Conservation (phyloP, 257 asterid species). For the Cynanchum wilfordii region DNA sequence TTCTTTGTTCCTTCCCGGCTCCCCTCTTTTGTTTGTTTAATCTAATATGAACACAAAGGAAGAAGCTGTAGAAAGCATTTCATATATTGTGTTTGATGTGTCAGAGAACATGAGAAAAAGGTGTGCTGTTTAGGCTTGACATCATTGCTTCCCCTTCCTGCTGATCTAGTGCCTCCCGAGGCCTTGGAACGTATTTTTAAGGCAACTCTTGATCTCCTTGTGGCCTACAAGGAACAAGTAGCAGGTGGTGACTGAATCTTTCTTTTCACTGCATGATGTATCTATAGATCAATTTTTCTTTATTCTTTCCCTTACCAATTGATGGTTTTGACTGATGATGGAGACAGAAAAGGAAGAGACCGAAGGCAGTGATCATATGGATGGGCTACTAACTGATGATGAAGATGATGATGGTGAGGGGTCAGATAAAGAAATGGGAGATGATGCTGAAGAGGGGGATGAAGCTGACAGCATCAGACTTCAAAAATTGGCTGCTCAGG, state of each 20-base stretch:
- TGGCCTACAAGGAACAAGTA: constrained; percentile 91
- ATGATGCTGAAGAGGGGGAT: constrained; percentile 82
- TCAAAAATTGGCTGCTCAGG: constrained; percentile 92
- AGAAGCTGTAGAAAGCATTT: neutral
- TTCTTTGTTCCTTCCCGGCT: constrained; percentile 2
- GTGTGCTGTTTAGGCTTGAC: constrained; percentile 97
- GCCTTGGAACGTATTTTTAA: constrained; percentile 91
- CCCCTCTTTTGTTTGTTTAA: neutral
- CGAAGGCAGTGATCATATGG: constrained; percentile 75
- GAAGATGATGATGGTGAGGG: constrained; percentile 68
- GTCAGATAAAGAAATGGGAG: constrained; percentile 94
- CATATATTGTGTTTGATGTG: constrained; percentile 15
- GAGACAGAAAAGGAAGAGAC: constrained; percentile 79
- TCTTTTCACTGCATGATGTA: neutral
- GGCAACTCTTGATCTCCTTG: constrained; percentile 84
- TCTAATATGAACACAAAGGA: neutral
- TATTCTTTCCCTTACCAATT: neutral
- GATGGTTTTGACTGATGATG: constrained; percentile 21
- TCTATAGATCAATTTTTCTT: neutral
- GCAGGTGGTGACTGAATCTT: constrained; percentile 53
- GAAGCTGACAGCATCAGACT: constrained; percentile 71
- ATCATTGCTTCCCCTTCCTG: constrained; percentile 86
- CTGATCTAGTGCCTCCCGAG: constrained; percentile 79
- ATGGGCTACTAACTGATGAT: constrained; percentile 66
- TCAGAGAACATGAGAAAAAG: constrained; percentile 96